Base-by-base conservation (phyloP, 495 filamentous ascomycete genomes). In the Clohesyomyces aquaticus region DNA sequence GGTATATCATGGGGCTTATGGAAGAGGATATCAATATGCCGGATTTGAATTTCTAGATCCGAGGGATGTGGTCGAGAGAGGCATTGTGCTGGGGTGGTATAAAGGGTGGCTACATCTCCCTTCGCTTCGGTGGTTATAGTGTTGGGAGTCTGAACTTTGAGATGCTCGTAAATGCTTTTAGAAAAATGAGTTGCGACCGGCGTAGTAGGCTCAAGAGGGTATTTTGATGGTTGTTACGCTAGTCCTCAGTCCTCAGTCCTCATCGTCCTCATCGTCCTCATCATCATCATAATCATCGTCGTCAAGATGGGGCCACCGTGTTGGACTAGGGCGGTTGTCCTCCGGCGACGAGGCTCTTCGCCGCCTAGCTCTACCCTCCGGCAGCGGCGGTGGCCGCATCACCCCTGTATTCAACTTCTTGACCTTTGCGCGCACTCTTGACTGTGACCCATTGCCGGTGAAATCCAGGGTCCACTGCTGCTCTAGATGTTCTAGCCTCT, bases 1-100 rank as follows among this genome's bases (percentile, higher is more conserved):
- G 83, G 42, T 82, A 85, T 67, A 84, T 89, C 74, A 77, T 88
- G 76, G 83, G 82, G 0, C 59, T 89, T 59, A 61, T 88, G 42
- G 67, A 70, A 53, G 52, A 70, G 16, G 67, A 70, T 49, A 58
- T 66, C 27, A 16, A 51, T 19, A 67, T 67, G 64, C 64, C 64
- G 12, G 62, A 65, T 48, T 49, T 59, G n/a, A 47, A 43, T 14
- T 41, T 54, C 14, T 65, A 55, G 49, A 19, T 27, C 14, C 1
- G 22, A 3, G 16, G 11, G 18, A 1, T 23, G 10, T 55, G 19
- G 51, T 55, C 14, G 28, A 6, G n/a, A n/a, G n/a, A n/a, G n/a
- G n/a, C n/a, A n/a, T n/a, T n/a, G n/a, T n/a, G n/a, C n/a, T n/a
- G n/a, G n/a, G n/a, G n/a, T n/a, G n/a, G n/a, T n/a, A n/a, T n/a